Conservation (phyloP, 2,329 filamentous ascomycete species). For the Trichothecium sympodiale region DNA sequence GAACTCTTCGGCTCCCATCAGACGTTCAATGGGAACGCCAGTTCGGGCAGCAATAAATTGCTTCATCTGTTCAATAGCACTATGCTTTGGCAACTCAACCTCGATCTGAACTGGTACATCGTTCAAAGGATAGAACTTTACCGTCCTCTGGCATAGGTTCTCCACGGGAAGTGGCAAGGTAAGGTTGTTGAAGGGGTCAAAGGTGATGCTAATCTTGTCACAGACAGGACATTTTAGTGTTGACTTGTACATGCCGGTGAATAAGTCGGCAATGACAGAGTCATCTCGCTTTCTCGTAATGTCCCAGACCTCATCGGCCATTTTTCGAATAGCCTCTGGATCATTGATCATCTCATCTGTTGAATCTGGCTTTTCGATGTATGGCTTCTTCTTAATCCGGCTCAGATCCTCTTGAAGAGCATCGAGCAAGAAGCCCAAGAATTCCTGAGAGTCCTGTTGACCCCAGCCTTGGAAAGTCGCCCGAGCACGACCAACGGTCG, state of each 20-base stretch:
- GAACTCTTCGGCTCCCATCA: conserved; percentile 79
- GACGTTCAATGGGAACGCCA: conserved; percentile 49
- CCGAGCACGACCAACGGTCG: conserved; percentile 67
- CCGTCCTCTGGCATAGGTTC: conserved; percentile 63
- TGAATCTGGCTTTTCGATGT: conserved; percentile 94
- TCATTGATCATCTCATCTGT: conserved; percentile 92
- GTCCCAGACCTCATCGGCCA: conserved; percentile 82
- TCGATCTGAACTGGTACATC: conserved; percentile 59
- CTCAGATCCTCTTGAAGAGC: conserved; percentile 93
- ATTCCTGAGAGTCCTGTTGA: conserved; percentile 96
- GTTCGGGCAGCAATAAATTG: conserved; percentile 57
- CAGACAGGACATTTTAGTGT: conserved; percentile 87
- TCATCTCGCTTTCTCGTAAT: conserved; percentile 90
- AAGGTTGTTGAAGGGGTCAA: conserved; percentile 92
- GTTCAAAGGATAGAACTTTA: conserved; percentile 70
- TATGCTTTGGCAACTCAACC: conserved; percentile 72
- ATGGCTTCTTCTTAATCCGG: conserved; percentile 87
- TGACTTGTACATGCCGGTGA: conserved; percentile 97
- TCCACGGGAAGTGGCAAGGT: conserved; percentile 85
- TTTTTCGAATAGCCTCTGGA: conserved; percentile 64
- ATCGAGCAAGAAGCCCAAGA: conserved; percentile 88
- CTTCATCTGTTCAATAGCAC: conserved; percentile 57
- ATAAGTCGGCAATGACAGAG: conserved; percentile 89
- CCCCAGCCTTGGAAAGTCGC: conserved; percentile 87
- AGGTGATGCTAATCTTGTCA: conserved; percentile 94